A percentile compares a stretch with the other conserved stretches of the same genome.
Conservation (phyloP, 2,329 filamentous ascomycete species). For the Neofusicoccum umdonicola region DNA sequence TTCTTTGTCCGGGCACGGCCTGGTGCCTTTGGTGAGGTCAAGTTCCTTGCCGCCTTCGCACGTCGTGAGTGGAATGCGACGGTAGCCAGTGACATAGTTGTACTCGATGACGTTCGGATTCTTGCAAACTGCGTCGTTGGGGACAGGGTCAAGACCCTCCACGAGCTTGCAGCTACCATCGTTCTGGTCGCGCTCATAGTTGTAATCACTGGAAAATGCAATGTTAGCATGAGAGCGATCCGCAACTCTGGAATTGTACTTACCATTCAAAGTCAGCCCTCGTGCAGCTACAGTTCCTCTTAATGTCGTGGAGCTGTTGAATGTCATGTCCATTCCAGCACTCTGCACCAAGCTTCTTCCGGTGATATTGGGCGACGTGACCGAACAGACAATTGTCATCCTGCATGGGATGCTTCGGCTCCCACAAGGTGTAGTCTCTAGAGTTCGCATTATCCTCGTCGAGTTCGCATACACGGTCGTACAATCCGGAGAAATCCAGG, state of each 20-base stretch:
- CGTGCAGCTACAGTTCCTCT: slow-evolving; percentile 76
- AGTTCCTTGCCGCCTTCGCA: slow-evolving; percentile 73
- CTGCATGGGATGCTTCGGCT: slow-evolving; percentile 76
- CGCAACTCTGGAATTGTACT: slow-evolving; percentile 32
- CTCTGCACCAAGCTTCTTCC: slow-evolving; percentile 74
- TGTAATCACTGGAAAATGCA: slow-evolving; percentile 69
- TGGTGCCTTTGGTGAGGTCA: slow-evolving; percentile 62
- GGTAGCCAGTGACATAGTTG: slow-evolving; percentile 83
- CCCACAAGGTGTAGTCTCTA: slow-evolving; percentile 83
- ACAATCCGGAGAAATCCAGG: slow-evolving; percentile 81
- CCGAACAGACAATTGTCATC: slow-evolving; percentile 87
- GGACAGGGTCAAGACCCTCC: slow-evolving; percentile 63
- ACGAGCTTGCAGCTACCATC: slow-evolving; percentile 79
- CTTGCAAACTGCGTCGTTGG: slow-evolving; percentile 58
- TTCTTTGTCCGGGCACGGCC: slow-evolving; percentile 75
- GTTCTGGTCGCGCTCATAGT: slow-evolving; percentile 76
- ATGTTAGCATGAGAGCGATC: slow-evolving; percentile 20
- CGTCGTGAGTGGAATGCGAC: slow-evolving; percentile 84
- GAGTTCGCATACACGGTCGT: slow-evolving; percentile 68
- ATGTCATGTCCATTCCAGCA: slow-evolving; percentile 82
- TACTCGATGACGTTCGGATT: slow-evolving; percentile 72
- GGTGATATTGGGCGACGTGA: slow-evolving; percentile 82
- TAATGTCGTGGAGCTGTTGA: slow-evolving; percentile 67
- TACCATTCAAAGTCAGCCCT: slow-evolving; percentile 91
- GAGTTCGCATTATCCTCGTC: slow-evolving; percentile 60